Conservation (phyloP, 2,329 filamentous ascomycete genomes). For the Diaporthe vexans region DNA sequence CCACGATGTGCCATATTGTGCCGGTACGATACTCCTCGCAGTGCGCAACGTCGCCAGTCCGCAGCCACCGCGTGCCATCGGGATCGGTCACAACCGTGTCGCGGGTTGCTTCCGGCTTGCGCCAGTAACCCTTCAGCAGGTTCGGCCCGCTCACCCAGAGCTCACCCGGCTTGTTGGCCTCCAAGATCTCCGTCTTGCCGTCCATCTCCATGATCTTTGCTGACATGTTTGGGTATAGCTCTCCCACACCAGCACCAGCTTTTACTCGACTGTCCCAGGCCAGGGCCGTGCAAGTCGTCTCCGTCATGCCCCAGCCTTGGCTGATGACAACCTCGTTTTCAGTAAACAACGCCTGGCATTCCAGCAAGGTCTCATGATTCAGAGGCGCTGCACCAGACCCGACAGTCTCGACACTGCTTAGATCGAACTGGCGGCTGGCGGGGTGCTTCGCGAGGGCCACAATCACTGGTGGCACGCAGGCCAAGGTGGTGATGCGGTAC, state of each 20-base stretch:
- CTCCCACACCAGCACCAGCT: conserved; percentile 68
- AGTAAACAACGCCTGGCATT: conserved; percentile 71
- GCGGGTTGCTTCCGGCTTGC: conserved; percentile 75
- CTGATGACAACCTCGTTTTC: conserved; percentile 53
- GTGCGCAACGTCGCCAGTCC: conserved; percentile 81
- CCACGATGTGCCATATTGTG: conserved; percentile 73
- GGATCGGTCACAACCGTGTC: conserved; percentile 65
- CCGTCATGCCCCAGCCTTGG: conserved; percentile 93
- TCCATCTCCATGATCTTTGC: conserved; percentile 75
- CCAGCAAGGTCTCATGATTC: conserved; percentile 66
- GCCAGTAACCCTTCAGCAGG: conserved; percentile 84
- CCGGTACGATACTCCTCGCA: conserved; percentile 70
- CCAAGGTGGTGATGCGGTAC: conserved; percentile 76
- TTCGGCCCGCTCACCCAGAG: conserved; percentile 81
- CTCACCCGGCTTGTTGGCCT: conserved; percentile 72
- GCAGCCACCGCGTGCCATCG: conserved; percentile 74
- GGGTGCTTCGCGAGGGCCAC: conserved; percentile 81
- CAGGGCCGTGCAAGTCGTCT: conserved; percentile 79
- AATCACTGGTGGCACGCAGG: conserved; percentile 81
- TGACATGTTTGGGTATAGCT: conserved; percentile 77
- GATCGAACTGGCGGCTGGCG: conserved; percentile 73
- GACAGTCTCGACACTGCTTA: conserved; percentile 73
- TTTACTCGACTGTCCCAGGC: conserved; percentile 65
- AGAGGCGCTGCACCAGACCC: conserved; percentile 80
- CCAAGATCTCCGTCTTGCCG: conserved; percentile 64